Percentiles rank a stretch among this genome's conserved stretches.
Conservation (phyloP, 2,329 filamentous ascomycete genomes). For the Hypoxylon sp. region DNA sequence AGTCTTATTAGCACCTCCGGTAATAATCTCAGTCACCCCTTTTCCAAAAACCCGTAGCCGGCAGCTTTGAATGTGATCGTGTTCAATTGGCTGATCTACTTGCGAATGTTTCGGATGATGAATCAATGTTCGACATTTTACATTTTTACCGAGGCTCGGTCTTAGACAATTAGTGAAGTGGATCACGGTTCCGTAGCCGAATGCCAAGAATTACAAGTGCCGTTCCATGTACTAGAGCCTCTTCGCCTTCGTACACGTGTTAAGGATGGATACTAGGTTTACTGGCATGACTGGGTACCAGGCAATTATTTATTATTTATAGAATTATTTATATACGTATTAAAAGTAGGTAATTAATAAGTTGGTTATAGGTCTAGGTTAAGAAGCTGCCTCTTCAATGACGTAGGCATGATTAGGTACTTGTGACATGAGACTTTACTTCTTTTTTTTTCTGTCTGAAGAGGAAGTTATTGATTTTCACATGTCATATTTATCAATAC, state of each 20-base stretch:
- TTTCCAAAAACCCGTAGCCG: constrained; percentile 5
- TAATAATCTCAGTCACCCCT: not conserved
- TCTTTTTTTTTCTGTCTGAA: not conserved
- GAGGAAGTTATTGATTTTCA: not conserved
- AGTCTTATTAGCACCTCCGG: constrained; percentile 10
- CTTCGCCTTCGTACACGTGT: constrained; percentile 1
- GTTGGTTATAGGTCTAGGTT: not conserved
- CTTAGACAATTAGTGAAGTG: constrained; percentile 21
- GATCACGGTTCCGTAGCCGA: constrained; percentile 29
- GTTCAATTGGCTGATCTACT: constrained; percentile 18
- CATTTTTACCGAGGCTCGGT: constrained; percentile 52
- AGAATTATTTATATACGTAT: not conserved
- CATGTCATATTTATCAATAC: not conserved
- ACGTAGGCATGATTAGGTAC: not conserved
- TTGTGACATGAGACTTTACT: not conserved
- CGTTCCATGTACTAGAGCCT: constrained; percentile 15
- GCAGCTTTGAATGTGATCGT: constrained; percentile 11
- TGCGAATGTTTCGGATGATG: constrained; percentile 19
- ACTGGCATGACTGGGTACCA: not conserved
- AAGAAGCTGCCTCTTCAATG: not conserved
- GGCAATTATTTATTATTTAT: too few relatives aligned
- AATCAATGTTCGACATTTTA: constrained; percentile 21
- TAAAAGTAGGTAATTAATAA: not conserved
- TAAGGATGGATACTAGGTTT: not conserved
- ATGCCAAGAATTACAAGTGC: constrained; percentile 34